Evolutionary conservation across 805 yeast genomes (phyloP), one percentile per base, ranked within the genome.

Genomic region (Candida arabinofermentans): DNA sequence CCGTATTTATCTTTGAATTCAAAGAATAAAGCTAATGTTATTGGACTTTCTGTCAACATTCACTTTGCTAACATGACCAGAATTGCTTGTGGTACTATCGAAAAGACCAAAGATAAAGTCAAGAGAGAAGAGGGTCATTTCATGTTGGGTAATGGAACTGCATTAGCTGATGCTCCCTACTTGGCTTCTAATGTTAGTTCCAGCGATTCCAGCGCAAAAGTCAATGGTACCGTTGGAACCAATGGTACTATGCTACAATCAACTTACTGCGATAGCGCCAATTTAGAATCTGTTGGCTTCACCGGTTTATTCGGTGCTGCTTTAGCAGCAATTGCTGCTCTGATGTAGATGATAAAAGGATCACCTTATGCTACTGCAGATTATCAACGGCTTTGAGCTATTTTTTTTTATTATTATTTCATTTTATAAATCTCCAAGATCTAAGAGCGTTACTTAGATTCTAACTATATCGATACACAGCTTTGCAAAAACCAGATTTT

Each of bases 51-150:
- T 2, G 61, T 81, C 40, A 73, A 70, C 37, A 69, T 82, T 50
- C 86, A 81, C 58, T 74, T 64, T 58, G 72, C 73, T 36, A 70
- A 78, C 55, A 59, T 71, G 54, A 74, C 77, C 34, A 74, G 68
- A 48, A 71, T 81, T 55, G 81, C 85, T 13, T 82, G 88, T 61
- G 81, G 83, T 34, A 75, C 75, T 48, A 79, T 82, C 45, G 65
- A 65, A 43, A 51, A 61, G 47, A 55, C 59, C 21, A 53, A 51
- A 52, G 49, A 49, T 40, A 40, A 53, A 53, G 47, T 51, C 55
- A 41, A 53, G 27, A 57, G 61, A 45, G 46, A 40, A 21, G 53
- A 51, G 14, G 52, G 53, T 14, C 58, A 54, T 18, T 29, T 35
- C 14, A 30, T 23, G 6, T 31, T 33, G 14, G 42, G 36, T 23